These are phyloP conservation scores for Tulasnella sp. DNA, from an alignment of 768 basidiomycete species.

Conservation along the genomic window DNA sequence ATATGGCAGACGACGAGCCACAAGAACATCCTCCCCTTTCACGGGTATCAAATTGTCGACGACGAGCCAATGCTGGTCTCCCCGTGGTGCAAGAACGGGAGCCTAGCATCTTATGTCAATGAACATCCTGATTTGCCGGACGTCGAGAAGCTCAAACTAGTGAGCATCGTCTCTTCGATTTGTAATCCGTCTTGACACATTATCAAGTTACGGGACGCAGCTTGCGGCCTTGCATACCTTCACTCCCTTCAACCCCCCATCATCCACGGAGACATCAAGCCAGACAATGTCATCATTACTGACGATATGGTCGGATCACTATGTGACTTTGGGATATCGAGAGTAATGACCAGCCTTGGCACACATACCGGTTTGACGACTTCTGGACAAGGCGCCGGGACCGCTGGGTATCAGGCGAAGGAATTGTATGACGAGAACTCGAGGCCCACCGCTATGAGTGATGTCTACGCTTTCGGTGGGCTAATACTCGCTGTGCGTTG, in stretches of 20 bases:
- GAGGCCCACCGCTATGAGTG: background rate
- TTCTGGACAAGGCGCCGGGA: constrained; percentile 23
- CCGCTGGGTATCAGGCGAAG: background rate
- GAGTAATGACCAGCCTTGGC: background rate
- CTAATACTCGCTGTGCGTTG: constrained; percentile 17
- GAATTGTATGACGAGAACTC: constrained; percentile 17
- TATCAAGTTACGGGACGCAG: constrained; percentile 8
- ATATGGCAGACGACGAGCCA: background rate
- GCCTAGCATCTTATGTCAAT: background rate
- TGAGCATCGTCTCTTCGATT: background rate
- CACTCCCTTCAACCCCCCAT: constrained; percentile 22
- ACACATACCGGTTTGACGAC: constrained; percentile 24
- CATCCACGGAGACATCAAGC: constrained; percentile 33
- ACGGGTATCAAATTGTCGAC: background rate
- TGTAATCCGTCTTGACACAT: background rate
- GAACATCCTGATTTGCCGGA: background rate
- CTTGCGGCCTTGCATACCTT: constrained; percentile 28
- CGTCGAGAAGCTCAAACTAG: background rate
- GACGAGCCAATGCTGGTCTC: constrained; percentile 5
- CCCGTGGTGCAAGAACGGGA: constrained; percentile 23
- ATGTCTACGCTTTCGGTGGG: constrained; percentile 29
- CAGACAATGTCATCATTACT: constrained; percentile 24
- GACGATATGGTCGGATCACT: background rate
- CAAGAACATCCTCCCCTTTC: background rate
- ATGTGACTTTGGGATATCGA: constrained; percentile 27